phyloP scores from a whole-genome alignment of 345 rosid species.

The Reutealis trisperma region DNA sequence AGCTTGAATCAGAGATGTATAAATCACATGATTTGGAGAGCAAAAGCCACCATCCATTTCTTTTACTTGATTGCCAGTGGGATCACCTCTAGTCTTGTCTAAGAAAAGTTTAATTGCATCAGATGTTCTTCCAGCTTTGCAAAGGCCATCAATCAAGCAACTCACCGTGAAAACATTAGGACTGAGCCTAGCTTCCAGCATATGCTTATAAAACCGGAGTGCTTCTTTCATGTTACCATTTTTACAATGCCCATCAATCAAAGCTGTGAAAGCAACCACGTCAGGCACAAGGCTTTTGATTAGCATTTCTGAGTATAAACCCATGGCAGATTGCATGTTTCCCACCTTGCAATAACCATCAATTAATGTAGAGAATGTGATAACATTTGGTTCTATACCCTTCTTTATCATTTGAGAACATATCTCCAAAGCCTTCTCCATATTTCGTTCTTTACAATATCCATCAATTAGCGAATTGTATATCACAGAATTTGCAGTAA shows the following conservation, averaged over 20 bases:
- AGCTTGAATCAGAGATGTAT: constrained; percentile 57
- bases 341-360: constrained; percentile 59
- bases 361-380: constrained; percentile 63
- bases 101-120: constrained; percentile 47
- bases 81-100: constrained; percentile 26
- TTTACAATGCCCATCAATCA: constrained; percentile 69
- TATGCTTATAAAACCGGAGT: constrained; percentile 44
- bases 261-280: constrained; percentile 57
- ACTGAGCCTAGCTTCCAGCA: constrained; percentile 50
- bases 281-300: constrained; percentile 59
- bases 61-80: constrained; percentile 2
- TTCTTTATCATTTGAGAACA: constrained; percentile 59
- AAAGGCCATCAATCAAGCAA: constrained; percentile 61
- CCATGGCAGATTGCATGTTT: constrained; percentile 58
- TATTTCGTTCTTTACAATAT: constrained; percentile 48
- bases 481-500: constrained; percentile 51
- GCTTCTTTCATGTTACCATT: constrained; percentile 58
- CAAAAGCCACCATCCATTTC: constrained; percentile 30
- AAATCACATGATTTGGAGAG: constrained; percentile 39
- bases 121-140: constrained; percentile 53
- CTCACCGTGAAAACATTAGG: constrained; percentile 62
- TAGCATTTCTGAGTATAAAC: constrained; percentile 60
- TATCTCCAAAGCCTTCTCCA: constrained; percentile 57
- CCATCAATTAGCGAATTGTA: constrained; percentile 64
- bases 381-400: constrained; percentile 50